phyloP scores from a whole-genome alignment of 2,329 filamentous ascomycete species.

The Mariannaea sp. region DNA sequence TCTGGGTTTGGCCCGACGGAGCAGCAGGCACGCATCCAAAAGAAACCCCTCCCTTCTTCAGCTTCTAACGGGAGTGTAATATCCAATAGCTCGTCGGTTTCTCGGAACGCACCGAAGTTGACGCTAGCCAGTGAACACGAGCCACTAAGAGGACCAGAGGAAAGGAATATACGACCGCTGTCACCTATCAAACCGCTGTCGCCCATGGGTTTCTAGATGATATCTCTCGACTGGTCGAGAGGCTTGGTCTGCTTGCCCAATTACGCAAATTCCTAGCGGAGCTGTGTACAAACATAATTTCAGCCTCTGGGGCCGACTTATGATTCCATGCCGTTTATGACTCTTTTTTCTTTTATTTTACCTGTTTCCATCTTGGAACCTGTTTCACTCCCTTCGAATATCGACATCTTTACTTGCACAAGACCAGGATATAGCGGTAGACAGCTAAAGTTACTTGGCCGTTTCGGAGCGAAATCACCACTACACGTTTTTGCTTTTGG shows the following conservation, averaged over 20 bases:
- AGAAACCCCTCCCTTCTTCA: conserved; percentile 49
- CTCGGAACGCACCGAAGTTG: conserved; percentile 48
- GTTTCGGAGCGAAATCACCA: conserved; percentile 22
- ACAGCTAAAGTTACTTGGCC: conserved; percentile 13
- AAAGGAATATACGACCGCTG: conserved; percentile 59
- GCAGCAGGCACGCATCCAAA: conserved; percentile 43
- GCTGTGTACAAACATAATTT: conserved; percentile 25
- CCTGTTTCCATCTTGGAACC: conserved; percentile 21
- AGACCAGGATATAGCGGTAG: conserved; percentile 15
- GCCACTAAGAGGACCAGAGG: conserved; percentile 40
- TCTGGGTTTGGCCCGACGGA: conserved; percentile 39
- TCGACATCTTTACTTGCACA: conserved; percentile 19
- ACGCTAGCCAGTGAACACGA: conserved; percentile 50
- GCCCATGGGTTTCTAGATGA: conserved; percentile 59
- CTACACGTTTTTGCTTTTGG: conserved; percentile 30
- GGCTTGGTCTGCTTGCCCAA: conserved; percentile 3
- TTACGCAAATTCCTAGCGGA: conserved; percentile 16
- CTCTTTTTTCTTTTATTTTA: too few species aligned
- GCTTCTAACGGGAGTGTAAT: conserved; percentile 51
- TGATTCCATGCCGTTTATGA: conserved; percentile 45
- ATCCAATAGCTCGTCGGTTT: conserved; percentile 47
- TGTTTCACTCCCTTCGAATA: background rate
- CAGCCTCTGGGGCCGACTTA: conserved; percentile 36
- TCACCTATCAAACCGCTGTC: conserved; percentile 71
- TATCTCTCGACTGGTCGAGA: conserved; percentile 15